A percentile compares a stretch with the other conserved stretches of the same genome.
Evolutionary conservation across 202 grass and related monocot species (phyloP).

Genomic region (Sporobolus alterniflorus): DNA sequence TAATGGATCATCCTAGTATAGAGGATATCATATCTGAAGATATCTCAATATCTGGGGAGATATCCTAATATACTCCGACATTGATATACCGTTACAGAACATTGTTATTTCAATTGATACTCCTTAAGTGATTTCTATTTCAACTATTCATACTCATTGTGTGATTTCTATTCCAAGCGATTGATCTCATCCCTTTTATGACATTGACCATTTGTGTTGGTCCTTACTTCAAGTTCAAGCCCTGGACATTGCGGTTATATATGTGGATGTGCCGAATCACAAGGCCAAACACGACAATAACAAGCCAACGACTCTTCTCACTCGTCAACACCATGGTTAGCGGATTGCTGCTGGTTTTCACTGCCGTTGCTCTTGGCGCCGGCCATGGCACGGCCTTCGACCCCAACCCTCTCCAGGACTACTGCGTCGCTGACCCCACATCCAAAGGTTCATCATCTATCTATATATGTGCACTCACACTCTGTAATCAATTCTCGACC

Average conservation of each 20-base stretch:
- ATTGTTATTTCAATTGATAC: too few relatives aligned
- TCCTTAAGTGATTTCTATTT: not conserved
- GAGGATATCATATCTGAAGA: too few relatives aligned
- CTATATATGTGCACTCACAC: not conserved
- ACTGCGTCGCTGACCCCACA: slow-evolving; percentile 27
- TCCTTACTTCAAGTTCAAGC: not conserved
- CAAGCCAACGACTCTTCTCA: not conserved
- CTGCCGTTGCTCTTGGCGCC: not conserved
- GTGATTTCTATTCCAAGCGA: not conserved
- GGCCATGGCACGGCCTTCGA: slow-evolving; percentile 42
- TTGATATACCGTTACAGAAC: too few relatives aligned
- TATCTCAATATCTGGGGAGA: too few relatives aligned
- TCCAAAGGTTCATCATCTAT: slow-evolving; percentile 1
- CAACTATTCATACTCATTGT: not conserved
- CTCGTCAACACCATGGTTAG: slow-evolving; percentile 17
- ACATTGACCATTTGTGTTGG: not conserved
- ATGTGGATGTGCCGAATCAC: not conserved
- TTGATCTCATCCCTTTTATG: not conserved
- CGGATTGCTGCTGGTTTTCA: not conserved
- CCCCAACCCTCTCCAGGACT: slow-evolving; percentile 60
- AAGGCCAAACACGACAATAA: not conserved
- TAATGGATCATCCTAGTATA: too few relatives aligned
- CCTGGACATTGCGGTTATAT: not conserved
- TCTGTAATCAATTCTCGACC: not conserved
- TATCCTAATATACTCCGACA: too few relatives aligned